Evolutionary conservation across 2,329 filamentous ascomycete genomes (phyloP).

Genomic region (Truncatella angustata): DNA sequence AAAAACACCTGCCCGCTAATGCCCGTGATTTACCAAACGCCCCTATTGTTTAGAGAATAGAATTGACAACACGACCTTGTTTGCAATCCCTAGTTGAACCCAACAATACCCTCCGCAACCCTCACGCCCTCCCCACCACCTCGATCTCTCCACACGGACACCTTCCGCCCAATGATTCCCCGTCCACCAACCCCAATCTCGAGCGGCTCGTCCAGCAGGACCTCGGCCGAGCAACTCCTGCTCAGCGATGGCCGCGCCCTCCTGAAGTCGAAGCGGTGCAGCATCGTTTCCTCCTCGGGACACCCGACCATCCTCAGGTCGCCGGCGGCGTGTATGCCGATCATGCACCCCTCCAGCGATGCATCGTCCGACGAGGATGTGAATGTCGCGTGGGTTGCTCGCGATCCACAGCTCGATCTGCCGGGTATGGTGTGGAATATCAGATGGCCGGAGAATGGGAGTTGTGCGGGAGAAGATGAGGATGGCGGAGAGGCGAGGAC

Average conservation of each 20-base stretch:
- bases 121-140: neutral
- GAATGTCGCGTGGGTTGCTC: neutral
- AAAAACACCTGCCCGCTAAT: neutral
- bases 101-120: slow-evolving; percentile 12
- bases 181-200: slow-evolving; percentile 12
- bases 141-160: slow-evolving; percentile 9
- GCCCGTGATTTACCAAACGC: too few species aligned
- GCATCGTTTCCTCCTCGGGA: neutral
- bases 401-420: neutral
- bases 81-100: slow-evolving; percentile 7
- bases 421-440: neutral
- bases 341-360: neutral
- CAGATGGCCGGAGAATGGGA: neutral
- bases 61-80: neutral
- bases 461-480: neutral
- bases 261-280: neutral
- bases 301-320: neutral
- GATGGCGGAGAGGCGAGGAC: neutral
- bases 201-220: slow-evolving; percentile 5
- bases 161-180: slow-evolving; percentile 13
- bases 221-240: neutral
- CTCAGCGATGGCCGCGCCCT: neutral
- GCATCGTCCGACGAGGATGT: neutral
- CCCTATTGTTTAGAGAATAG: neutral
- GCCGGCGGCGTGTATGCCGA: neutral